phyloP scores from a whole-genome alignment of 2,329 filamentous ascomycete genomes.

The Fusarium praegraminearum region DNA sequence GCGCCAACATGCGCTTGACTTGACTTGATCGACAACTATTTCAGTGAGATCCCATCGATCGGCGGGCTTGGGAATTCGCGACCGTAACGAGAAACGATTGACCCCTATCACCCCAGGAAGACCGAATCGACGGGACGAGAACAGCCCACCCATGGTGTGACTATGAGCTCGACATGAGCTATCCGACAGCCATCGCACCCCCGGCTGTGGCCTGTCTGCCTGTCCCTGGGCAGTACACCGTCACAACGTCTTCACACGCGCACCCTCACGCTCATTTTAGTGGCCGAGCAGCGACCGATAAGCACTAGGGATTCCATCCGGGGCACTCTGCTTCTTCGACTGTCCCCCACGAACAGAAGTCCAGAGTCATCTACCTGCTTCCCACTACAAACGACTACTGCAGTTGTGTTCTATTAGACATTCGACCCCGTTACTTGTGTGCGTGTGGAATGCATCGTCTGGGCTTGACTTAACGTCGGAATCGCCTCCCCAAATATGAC shows the following conservation, averaged over 20 bases:
- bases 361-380: conserved; percentile 19
- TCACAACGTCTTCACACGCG: conserved; percentile 40
- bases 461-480: conserved; percentile 18
- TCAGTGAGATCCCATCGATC: conserved; percentile 46
- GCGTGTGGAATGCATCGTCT: conserved; percentile 30
- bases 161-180: conserved; percentile 44
- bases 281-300: conserved; percentile 29
- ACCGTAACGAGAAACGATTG: conserved; percentile 43
- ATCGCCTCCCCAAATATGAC: conserved; percentile 23
- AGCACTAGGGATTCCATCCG: conserved; percentile 36
- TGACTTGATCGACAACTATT: conserved; percentile 41
- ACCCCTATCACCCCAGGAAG: conserved; percentile 37
- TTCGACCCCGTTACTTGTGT: conserved; percentile 6
- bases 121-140: conserved; percentile 46
- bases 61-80: conserved; percentile 37
- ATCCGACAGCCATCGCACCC: conserved; percentile 36
- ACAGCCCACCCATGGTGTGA: conserved; percentile 49
- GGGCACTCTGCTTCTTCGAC: conserved; percentile 27
- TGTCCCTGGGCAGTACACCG: conserved; percentile 40
- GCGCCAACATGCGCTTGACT: conserved; percentile 13
- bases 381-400: not conserved
- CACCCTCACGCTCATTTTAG: conserved; percentile 30
- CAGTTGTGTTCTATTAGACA: conserved; percentile 11
- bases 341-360: conserved; percentile 16
- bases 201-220: conserved; percentile 44